Base-by-base conservation (phyloP, 2,329 filamentous ascomycete species). In the Tolypocladium inflatum region DNA sequence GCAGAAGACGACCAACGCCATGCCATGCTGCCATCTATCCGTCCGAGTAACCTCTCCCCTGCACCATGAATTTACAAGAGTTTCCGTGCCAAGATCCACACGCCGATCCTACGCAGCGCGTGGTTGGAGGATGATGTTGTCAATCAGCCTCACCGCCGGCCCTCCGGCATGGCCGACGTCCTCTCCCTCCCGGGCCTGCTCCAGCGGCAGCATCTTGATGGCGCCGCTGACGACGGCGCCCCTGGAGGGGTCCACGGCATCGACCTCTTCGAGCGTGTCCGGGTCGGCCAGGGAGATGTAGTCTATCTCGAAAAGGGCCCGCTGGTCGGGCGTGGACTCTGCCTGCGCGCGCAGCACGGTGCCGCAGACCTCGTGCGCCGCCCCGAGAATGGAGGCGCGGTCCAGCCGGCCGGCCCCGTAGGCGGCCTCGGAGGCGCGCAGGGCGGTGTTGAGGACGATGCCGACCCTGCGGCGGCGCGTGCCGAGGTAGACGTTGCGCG, bases 261-360 rank as follows among this genome's bases (percentile, higher is more conserved):
- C 80, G 2, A 96, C 67, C 73, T 97, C 93, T 60, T 89, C 82
- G 76, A 99, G 83, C 0, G 87, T 88, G 10, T 90, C 85, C 1
- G 91, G 89, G 66, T 97, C 91, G 0, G 93, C 89, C 33, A 99
- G 79, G 19, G 91, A 96, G 58, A 99, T 83, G 70, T 99, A 99
- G 71, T 97, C 93, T 10, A 97, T 80, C 69, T 96, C 89, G 61
- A 91, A 94, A 55, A 78, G 75, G 3, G 86, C 89, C 54, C 91
- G 79, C 68, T 88, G 74, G 38, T 74, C 72, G 0, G 85, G 81
- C 1, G 75, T 68, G 58, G 92, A 70, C 13, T 75, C 76, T 61
- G 80, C 76, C 72, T 96, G 91, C 67, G 83, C 80, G 19, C 78
- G 73, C 39, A 85, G 72, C 17, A 82, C 77, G 4, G 74, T 67